Conservation (phyloP, 441 rosid species). For the Syzygium malaccense region DNA sequence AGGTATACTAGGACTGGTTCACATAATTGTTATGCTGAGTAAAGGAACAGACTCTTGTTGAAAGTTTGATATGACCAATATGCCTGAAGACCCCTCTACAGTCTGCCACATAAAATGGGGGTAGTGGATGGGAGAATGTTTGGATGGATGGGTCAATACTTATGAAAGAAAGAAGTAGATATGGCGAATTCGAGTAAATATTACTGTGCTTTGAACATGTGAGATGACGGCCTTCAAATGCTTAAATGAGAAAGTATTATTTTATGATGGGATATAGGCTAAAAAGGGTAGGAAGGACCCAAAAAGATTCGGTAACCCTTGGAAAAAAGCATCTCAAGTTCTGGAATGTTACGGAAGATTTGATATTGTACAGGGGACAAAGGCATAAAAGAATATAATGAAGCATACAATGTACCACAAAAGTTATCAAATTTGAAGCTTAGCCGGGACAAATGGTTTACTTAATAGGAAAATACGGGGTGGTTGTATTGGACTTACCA, state of each 20-base stretch:
- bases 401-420: background rate
- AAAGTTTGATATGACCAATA: background rate
- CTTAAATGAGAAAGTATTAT: too few relatives aligned
- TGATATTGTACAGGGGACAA: background rate
- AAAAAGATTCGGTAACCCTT: background rate
- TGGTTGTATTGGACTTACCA: background rate
- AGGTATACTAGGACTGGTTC: background rate
- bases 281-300: background rate
- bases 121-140: background rate
- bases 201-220: background rate
- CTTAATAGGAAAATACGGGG: background rate
- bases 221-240: background rate
- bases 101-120: background rate
- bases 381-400: background rate
- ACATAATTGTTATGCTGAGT: background rate
- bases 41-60: background rate
- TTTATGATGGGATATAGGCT: too few relatives aligned
- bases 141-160: background rate
- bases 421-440: background rate
- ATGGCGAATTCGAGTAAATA: background rate
- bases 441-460: background rate
- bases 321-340: background rate
- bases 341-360: background rate
- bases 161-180: background rate
- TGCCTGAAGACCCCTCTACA: background rate